phyloP scores from a whole-genome alignment of 257 asterid species.

The Ilex aquifolium region DNA sequence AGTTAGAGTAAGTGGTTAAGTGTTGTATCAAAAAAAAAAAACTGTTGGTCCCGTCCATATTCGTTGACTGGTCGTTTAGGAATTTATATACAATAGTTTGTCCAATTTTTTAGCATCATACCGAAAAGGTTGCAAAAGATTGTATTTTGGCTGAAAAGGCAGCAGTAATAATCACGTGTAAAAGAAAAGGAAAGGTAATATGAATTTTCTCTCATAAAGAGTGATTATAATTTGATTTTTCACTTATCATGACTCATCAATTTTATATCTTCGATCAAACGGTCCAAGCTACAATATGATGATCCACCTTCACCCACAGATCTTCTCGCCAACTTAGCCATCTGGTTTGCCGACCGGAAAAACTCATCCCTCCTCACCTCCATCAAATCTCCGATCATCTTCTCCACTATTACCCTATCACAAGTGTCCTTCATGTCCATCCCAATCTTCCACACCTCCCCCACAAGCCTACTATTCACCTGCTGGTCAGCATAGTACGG shows the following conservation, averaged over 20 bases:
- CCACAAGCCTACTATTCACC: neutral
- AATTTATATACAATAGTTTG: too few relatives aligned
- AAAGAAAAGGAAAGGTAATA: too few relatives aligned
- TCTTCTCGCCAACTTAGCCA: neutral
- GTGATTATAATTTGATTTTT: too few relatives aligned
- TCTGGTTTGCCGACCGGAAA: neutral
- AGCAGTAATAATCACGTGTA: too few relatives aligned
- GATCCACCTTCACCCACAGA: neutral
- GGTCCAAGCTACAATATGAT: neutral
- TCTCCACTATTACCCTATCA: neutral
- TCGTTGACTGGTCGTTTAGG: too few relatives aligned
- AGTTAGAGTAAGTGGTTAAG: too few relatives aligned
- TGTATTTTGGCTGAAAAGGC: too few relatives aligned
- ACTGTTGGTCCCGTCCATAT: too few relatives aligned
- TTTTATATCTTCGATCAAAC: neutral
- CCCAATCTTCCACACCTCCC: neutral
- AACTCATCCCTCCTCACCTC: neutral
- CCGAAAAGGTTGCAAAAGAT: too few relatives aligned
- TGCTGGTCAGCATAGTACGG: neutral
- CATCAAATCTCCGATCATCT: neutral
- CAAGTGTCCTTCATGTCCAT: neutral
- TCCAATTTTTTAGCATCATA: too few relatives aligned
- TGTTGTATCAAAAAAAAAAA: too few relatives aligned
- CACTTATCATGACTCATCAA: neutral
- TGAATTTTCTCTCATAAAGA: too few relatives aligned